Evolutionary conservation across 2,329 filamentous ascomycete species (phyloP).

Genomic region (Ophiostoma sp.): DNA sequence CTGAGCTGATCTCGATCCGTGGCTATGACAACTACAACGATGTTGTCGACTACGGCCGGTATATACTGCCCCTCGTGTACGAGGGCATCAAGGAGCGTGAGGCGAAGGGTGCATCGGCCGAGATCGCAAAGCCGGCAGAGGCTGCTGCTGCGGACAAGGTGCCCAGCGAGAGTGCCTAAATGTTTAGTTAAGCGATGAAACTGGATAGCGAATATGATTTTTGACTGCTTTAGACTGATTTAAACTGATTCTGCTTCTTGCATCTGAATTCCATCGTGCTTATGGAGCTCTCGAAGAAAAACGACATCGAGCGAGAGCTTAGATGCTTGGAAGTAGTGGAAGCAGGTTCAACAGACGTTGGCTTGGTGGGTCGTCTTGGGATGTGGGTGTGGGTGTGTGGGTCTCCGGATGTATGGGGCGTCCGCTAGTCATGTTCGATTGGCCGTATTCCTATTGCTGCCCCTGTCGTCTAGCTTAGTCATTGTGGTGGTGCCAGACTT

Average conservation of each 20-base stretch:
- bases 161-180: constrained; percentile 4
- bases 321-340: no score
- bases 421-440: neutral
- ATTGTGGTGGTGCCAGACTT: neutral
- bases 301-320: neutral
- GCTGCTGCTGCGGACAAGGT: neutral
- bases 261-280: neutral
- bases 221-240: neutral
- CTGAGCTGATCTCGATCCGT: constrained; percentile 54
- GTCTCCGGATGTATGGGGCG: neutral
- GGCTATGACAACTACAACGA: constrained; percentile 58
- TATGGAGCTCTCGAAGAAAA: neutral
- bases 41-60: constrained; percentile 53
- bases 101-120: neutral
- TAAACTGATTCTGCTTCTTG: neutral
- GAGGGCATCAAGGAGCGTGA: constrained; percentile 32
- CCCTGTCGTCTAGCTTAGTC: neutral
- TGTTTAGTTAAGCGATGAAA: neutral
- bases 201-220: constrained; percentile 1
- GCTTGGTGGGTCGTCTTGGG: neutral
- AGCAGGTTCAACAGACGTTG: neutral
- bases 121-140: neutral
- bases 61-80: constrained; percentile 48
- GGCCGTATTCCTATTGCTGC: no score
- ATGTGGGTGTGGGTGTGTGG: neutral